Conservation (phyloP, 768 basidiomycete species). For the Exsudoporus frostii region DNA sequence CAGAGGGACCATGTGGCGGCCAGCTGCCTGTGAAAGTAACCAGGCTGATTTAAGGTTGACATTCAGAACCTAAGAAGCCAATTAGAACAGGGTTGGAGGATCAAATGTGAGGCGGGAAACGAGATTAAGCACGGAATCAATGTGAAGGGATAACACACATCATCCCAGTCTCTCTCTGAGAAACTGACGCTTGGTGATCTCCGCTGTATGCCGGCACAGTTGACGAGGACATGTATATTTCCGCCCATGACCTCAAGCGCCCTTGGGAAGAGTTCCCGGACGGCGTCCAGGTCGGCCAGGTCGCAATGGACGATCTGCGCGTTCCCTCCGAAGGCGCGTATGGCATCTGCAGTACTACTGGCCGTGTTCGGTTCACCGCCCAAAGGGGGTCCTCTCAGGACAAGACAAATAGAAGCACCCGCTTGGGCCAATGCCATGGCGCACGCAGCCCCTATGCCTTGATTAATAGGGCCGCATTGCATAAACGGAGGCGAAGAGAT, state of each 20-base stretch:
- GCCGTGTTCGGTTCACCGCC: constrained; percentile 33
- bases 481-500: constrained; percentile 9
- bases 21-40: constrained; percentile 83
- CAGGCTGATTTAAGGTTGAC: constrained; percentile 88
- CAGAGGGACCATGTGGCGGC: constrained; percentile 80
- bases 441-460: constrained; percentile 55
- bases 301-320: constrained; percentile 54
- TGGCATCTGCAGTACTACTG: constrained; percentile 36
- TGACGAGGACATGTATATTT: constrained; percentile 61
- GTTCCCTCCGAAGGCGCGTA: constrained; percentile 34
- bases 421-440: constrained; percentile 54
- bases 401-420: constrained; percentile 48
- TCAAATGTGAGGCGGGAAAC: constrained; percentile 3
- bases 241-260: constrained; percentile 50
- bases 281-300: constrained; percentile 47
- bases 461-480: constrained; percentile 13
- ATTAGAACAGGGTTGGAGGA: constrained; percentile 9
- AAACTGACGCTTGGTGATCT: constrained; percentile 62
- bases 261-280: constrained; percentile 45
- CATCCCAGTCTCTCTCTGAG: constrained; percentile 67
- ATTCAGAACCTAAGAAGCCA: constrained; percentile 60
- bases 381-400: constrained; percentile 42
- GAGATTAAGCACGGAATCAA: constrained; percentile 7
- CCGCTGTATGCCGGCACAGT: constrained; percentile 65
- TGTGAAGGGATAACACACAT: constrained; percentile 47